Percentiles rank a stretch among this genome's conserved stretches.
Conservation (phyloP, 2,329 filamentous ascomycete species). For the Peltaster fructicola region DNA sequence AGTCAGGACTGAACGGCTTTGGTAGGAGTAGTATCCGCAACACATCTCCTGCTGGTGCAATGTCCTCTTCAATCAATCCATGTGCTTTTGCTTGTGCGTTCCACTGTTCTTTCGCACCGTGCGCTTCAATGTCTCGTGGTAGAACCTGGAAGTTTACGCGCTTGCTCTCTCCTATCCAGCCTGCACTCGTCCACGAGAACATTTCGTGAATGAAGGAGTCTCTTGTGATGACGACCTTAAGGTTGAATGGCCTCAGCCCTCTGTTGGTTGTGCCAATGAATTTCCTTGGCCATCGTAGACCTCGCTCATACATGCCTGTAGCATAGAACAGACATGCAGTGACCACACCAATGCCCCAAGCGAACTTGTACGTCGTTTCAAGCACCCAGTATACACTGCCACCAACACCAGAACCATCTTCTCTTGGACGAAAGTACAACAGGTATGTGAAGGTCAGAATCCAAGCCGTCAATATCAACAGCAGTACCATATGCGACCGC, state of each 20-base stretch:
- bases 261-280: conserved; percentile 85
- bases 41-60: conserved; percentile 77
- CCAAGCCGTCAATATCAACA: conserved; percentile 66
- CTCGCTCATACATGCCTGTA: conserved; percentile 90
- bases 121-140: conserved; percentile 23
- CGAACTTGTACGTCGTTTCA: conserved; percentile 77
- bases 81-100: conserved; percentile 13
- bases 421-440: conserved; percentile 84
- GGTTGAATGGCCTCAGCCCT: conserved; percentile 80
- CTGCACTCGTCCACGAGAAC: conserved; percentile 31
- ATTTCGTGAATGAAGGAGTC: conserved; percentile 68
- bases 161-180: conserved; percentile 16
- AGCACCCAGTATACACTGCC: conserved; percentile 94
- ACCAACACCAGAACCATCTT: conserved; percentile 79
- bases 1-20: conserved; percentile 87
- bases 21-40: conserved; percentile 79
- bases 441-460: conserved; percentile 72
- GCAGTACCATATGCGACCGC: conserved; percentile 84
- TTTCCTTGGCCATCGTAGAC: conserved; percentile 79
- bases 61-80: conserved; percentile 58
- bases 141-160: conserved; percentile 20
- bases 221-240: conserved; percentile 81
- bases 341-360: conserved; percentile 76
- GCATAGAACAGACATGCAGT: conserved; percentile 80
- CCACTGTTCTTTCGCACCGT: conserved; percentile 46